phyloP scores from a whole-genome alignment of 164 flowering plant species.

The Piper betle region DNA sequence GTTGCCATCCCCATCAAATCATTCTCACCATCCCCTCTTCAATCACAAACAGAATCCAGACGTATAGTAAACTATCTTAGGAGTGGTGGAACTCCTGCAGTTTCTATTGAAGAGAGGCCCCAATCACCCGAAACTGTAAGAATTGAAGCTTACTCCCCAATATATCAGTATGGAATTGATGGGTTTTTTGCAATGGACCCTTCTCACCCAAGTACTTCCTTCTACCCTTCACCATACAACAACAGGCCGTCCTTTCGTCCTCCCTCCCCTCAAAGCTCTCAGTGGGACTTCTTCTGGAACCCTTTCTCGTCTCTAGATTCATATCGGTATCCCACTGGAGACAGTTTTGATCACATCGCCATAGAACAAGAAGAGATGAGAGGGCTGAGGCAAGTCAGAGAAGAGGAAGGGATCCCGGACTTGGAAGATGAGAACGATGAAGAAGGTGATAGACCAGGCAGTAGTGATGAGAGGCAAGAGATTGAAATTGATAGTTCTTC shows the following conservation, averaged over 20 bases:
- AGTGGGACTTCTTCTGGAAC: slow-evolving; percentile 98
- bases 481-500: slow-evolving; percentile 9
- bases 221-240: slow-evolving; percentile 29
- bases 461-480: slow-evolving; percentile 23
- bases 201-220: slow-evolving; percentile 31
- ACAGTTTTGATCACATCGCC: slow-evolving; percentile 32
- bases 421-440: slow-evolving; percentile 75
- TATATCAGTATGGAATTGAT: slow-evolving; percentile 47
- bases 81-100: slow-evolving; percentile 53
- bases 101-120: slow-evolving; percentile 68
- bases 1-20: slow-evolving; percentile 43
- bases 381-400: slow-evolving; percentile 62
- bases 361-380: slow-evolving; percentile 50
- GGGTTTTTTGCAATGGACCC: slow-evolving; percentile 62
- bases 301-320: slow-evolving; percentile 80
- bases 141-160: slow-evolving; percentile 49
- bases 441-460: slow-evolving; percentile 13
- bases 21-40: slow-evolving; percentile 25
- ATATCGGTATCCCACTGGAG: slow-evolving; percentile 51
- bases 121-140: slow-evolving; percentile 63
- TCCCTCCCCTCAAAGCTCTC: slow-evolving; percentile 68
- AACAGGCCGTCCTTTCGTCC: slow-evolving; percentile 48
- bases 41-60: slow-evolving; percentile 24
- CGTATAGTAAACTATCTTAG: slow-evolving; percentile 43
- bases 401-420: slow-evolving; percentile 96